Evolutionary conservation across 768 basidiomycete genomes (phyloP), one percentile per base, ranked within the genome.

Genomic region (Psilocybe cubensis): DNA sequence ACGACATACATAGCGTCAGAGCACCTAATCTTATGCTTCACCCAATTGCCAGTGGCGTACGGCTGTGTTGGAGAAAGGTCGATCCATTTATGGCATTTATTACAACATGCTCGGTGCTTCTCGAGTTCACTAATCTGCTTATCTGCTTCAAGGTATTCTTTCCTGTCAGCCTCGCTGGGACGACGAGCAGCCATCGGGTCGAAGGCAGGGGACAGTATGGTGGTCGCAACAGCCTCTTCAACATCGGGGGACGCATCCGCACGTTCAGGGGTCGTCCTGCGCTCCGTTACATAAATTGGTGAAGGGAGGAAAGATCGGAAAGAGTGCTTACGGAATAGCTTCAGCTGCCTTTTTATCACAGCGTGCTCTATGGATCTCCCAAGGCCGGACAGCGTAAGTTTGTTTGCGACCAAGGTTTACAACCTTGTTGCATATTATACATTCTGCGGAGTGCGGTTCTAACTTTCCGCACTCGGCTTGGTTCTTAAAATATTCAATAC

Each of bases 61-160:
- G 70, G 63, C 6, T 66, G 63, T 1, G 67, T 63, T 24, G 62
- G 75, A 20, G 80, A 74, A 24, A 90, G 74, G 46, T 72, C 77
- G 55, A 91, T 76, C 87, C 88, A 89, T 57, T 78, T 83, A 52
- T 82, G 71, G 66, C 90, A 92, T 33, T 74, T 76, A 60, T 78
- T 79, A 67, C 90, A 92, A 48, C 81, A 71, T 17, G 83, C 83
- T 53, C 78, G 76, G 49, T 82, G 71, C 4, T 80, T 74, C 61
- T 83, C 76, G 17, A 85, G 74, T 50, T 77, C 79, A 47, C 80
- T 80, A 3, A 75, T 74, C 50, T 76, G 76, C 11, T 81, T 76
- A 67, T 91, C 88, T 2, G 76, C 69, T 52, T 83, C 80, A 3
- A 92, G 71, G 25, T 74, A 58, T 11, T 77, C 78, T 60, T 81